Conservation (phyloP, 2,329 filamentous ascomycete genomes). For the Sporothrix brunneoviolacea region DNA sequence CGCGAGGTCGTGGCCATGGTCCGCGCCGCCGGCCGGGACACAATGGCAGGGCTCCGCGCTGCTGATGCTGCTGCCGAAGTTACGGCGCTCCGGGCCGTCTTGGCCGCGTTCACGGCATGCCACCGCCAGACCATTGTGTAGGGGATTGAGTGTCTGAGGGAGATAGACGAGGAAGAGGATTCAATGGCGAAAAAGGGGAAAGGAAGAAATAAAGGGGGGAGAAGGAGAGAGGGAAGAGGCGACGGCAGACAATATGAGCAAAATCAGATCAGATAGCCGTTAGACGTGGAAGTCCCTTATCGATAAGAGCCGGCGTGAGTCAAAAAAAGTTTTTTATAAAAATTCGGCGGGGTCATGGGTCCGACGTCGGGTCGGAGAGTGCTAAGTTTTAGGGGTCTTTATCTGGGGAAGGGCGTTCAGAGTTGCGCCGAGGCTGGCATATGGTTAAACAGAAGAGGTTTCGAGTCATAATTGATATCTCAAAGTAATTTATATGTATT, state of each 20-base stretch:
- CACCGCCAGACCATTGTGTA: slow-evolving; percentile 16
- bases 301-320: slow-evolving; percentile 13
- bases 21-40: slow-evolving; percentile 5
- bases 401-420: too few relatives aligned
- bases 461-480: too few relatives aligned
- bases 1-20: background rate
- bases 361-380: slow-evolving; percentile 11
- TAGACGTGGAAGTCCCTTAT: too few relatives aligned
- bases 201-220: background rate
- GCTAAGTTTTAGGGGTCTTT: too few relatives aligned
- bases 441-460: too few relatives aligned
- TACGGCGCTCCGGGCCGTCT: slow-evolving; percentile 10
- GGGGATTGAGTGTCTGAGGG: background rate
- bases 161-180: background rate
- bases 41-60: background rate
- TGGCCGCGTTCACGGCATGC: slow-evolving; percentile 11
- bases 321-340: slow-evolving; percentile 7
- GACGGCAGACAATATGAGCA: slow-evolving; percentile 1
- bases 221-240: background rate
- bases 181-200: background rate
- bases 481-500: too few relatives aligned
- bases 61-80: background rate
- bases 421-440: too few relatives aligned
- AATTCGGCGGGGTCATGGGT: slow-evolving; percentile 8
- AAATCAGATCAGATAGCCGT: too few relatives aligned